Base-by-base conservation (phyloP, 352 stramenopile species). In the Aphanomyces euteiches region DNA sequence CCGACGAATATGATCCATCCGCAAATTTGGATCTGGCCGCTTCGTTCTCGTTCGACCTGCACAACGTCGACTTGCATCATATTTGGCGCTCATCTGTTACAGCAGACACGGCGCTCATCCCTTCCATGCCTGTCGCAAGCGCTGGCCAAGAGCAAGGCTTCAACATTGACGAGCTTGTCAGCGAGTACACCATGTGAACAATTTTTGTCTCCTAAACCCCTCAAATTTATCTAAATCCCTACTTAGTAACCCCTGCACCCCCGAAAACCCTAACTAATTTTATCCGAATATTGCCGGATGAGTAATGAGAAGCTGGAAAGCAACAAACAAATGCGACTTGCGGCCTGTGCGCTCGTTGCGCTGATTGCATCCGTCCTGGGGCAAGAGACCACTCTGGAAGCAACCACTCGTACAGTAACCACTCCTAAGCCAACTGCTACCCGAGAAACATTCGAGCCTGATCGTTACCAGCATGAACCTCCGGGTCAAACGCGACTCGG, bases 101-200 rank as follows among this genome's bases (percentile, higher is more conserved):
- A n/a, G 41, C 37, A 17, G 57, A 66, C 12, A 47, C 57, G 39
- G 7, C 57, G 57, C 57, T 66, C 37, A 50, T 66, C 38, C 57
- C 57, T 38, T 53, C 57, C 37, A 66, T 66, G 37, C 37, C 40
- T 10, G 54, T 61, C 17, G 54, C 28, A 6, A 21, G 13, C 36
- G 21, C 15, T 41, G 57, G 57, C 7, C 37, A 66, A 47, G 57
- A 66, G 37, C 40, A 50, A n/a, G 57, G 57, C 57, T 66, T 66
- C 57, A 66, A 66, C 57, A 50, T 66, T 41, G 57, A 66, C 57
- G 57, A 66, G 57, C 17, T 66, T 12, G 57, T 66, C n/a, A 50
- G 57, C 37, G 57, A 47, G 28, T 66, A 66, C 54, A 39, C 54
- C 13, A 61, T 61, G 54, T 61, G n/a, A 61, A 28, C 28, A 2